Conservation (phyloP, 176 grass and related monocot genomes). For the Oryza longistaminata region DNA sequence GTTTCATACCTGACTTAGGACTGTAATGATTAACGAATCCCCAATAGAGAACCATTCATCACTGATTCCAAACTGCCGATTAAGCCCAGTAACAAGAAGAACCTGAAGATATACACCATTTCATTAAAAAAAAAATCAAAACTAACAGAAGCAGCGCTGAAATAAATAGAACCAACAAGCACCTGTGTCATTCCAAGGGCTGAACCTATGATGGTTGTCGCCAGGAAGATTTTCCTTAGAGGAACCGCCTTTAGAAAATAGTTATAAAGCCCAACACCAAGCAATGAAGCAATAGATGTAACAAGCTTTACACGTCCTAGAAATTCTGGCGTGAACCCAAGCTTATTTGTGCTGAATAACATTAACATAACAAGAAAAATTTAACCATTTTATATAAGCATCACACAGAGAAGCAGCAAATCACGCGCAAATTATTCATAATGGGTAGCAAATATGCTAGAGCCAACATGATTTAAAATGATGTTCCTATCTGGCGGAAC, state of each 20-base stretch:
- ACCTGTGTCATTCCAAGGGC: conserved; percentile 98
- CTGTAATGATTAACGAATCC: conserved; percentile 96
- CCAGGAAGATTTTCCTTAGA: conserved; percentile 92
- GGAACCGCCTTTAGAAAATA: conserved; percentile 90
- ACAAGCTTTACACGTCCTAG: conserved; percentile 96
- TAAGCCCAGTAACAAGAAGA: conserved; percentile 84
- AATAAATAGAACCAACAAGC: conserved; percentile 33
- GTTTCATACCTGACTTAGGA: conserved; percentile 78
- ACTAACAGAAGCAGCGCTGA: conserved; percentile 19
- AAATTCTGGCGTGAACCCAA: conserved; percentile 96
- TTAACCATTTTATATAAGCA: conserved; percentile 14
- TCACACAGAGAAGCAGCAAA: conserved; percentile 1
- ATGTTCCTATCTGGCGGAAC: neutral
- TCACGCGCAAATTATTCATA: neutral
- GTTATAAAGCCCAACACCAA: conserved; percentile 90
- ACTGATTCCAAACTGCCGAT: conserved; percentile 82
- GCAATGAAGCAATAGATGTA: conserved; percentile 88
- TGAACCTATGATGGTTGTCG: conserved; percentile 91
- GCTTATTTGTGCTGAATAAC: conserved; percentile 90
- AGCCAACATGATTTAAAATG: conserved; percentile 1
- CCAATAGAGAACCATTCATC: conserved; percentile 99
- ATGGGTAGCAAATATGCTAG: neutral
- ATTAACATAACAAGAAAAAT: conserved; percentile 32
- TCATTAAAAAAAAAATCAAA: conserved; percentile 29
- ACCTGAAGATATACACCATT: conserved; percentile 53